These are phyloP conservation scores for Leccinum ochraceum DNA, from an alignment of 768 basidiomycete species.

Conservation along the genomic window DNA sequence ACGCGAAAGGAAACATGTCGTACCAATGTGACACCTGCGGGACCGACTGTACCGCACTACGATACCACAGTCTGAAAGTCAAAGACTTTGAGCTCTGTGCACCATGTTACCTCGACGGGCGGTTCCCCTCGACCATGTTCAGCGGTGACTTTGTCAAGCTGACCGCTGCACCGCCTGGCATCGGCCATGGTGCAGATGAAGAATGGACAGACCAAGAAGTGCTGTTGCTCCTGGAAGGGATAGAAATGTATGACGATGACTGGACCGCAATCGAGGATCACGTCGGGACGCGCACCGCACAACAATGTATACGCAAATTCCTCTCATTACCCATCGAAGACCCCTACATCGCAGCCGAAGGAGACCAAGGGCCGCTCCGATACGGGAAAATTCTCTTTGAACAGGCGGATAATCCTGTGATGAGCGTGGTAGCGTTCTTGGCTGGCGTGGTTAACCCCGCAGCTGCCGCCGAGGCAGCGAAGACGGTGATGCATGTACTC, in stretches of 20 bases:
- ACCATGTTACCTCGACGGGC: slow-evolving; percentile 92
- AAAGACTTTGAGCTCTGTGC: slow-evolving; percentile 90
- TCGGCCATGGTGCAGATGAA: slow-evolving; percentile 46
- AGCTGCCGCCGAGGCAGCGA: slow-evolving; percentile 92
- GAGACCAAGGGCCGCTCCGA: slow-evolving; percentile 70
- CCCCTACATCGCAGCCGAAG: slow-evolving; percentile 79
- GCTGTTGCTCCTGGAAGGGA: slow-evolving; percentile 85
- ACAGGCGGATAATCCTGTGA: slow-evolving; percentile 95
- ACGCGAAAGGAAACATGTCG: slow-evolving; percentile 49
- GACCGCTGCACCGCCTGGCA: slow-evolving; percentile 40
- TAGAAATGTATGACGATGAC: slow-evolving; percentile 98
- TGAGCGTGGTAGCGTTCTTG: slow-evolving; percentile 97
- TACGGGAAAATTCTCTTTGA: slow-evolving; percentile 87
- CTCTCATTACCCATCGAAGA: slow-evolving; percentile 96
- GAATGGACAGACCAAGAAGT: slow-evolving; percentile 94
- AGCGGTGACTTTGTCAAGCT: slow-evolving; percentile 96
- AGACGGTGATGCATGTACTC: slow-evolving; percentile 81
- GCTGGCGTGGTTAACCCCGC: slow-evolving; percentile 90
- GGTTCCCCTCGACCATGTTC: slow-evolving; percentile 96
- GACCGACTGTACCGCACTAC: slow-evolving; percentile 82
- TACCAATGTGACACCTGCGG: slow-evolving; percentile 95
- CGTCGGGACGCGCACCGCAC: slow-evolving; percentile 86
- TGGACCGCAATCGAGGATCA: slow-evolving; percentile 94
- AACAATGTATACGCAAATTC: slow-evolving; percentile 96
- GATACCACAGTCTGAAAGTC: slow-evolving; percentile 93